Percentiles rank a stretch among this genome's conserved stretches.
phyloP scores from a whole-genome alignment of 1,284 basidiomycete genomes.

The Trametes polyzona region DNA sequence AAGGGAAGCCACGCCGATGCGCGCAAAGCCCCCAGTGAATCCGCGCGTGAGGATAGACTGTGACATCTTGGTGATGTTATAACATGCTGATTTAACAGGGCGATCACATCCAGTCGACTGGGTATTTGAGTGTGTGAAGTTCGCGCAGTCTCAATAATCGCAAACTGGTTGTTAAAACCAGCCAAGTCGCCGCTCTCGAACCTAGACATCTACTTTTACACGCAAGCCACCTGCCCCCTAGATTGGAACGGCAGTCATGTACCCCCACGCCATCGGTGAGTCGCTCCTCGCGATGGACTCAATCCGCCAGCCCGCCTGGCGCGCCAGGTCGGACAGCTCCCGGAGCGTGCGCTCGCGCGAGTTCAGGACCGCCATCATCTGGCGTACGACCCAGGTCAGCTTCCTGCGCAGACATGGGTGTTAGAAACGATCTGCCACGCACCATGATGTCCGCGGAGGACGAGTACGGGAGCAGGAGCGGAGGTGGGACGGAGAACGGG shows the following conservation, averaged over 20 bases:
- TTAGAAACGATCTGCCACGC: conserved; percentile 22
- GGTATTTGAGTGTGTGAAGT: no score
- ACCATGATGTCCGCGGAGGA: conserved; percentile 62
- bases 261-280: conserved; percentile 60
- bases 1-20: no score
- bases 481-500: conserved; percentile 37
- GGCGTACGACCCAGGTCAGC: conserved; percentile 1
- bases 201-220: no score
- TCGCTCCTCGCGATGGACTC: conserved; percentile 56
- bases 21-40: no score
- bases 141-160: no score
- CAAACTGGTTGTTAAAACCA: not conserved
- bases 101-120: no score
- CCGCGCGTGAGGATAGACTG: no score
- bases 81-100: no score
- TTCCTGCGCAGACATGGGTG: not conserved
- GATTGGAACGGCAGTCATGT: conserved; percentile 66
- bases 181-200: not conserved
- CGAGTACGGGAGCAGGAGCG: conserved; percentile 57
- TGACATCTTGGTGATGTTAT: no score
- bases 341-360: conserved; percentile 70
- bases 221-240: not conserved
- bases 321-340: conserved; percentile 57
- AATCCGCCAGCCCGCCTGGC: conserved; percentile 69
- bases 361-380: conserved; percentile 75